phyloP scores from a whole-genome alignment of 2,329 filamentous ascomycete genomes.

The Dactylellina haptotyla region DNA sequence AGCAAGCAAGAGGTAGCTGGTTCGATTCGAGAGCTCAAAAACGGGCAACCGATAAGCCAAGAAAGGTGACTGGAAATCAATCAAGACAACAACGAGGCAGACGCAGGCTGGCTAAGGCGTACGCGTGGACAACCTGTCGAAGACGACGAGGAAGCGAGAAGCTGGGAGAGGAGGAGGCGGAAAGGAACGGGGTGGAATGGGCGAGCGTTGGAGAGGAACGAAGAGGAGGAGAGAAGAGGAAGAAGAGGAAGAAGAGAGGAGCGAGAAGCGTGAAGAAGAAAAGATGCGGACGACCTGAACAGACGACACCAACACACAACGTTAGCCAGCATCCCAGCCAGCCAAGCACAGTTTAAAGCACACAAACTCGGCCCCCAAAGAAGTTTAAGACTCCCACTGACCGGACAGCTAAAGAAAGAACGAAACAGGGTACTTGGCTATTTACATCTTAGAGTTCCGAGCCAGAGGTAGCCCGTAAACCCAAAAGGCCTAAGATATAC shows the following conservation, averaged over 20 bases:
- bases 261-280: neutral
- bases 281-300: neutral
- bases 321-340: no score
- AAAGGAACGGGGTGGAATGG: constrained; percentile 44
- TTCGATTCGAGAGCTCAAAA: constrained; percentile 21
- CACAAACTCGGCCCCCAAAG: neutral
- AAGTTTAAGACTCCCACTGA: neutral
- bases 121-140: constrained; percentile 47
- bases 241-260: neutral
- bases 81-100: constrained; percentile 42
- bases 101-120: constrained; percentile 34
- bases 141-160: constrained; percentile 33
- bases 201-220: constrained; percentile 30
- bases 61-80: neutral
- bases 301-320: constrained; percentile 4
- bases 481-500: no score
- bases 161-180: constrained; percentile 7
- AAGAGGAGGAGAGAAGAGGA: neutral
- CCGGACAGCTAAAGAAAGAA: neutral
- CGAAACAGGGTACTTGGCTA: neutral
- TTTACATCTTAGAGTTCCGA: no score
- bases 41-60: constrained; percentile 35
- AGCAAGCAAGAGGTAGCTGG: neutral
- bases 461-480: no score
- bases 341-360: neutral